A percentile compares a stretch with the other conserved stretches of the same genome.
These are phyloP conservation scores for Dendrocalamus latiflorus DNA, from an alignment of 202 grass and related monocot genomes.

Conservation along the genomic window DNA sequence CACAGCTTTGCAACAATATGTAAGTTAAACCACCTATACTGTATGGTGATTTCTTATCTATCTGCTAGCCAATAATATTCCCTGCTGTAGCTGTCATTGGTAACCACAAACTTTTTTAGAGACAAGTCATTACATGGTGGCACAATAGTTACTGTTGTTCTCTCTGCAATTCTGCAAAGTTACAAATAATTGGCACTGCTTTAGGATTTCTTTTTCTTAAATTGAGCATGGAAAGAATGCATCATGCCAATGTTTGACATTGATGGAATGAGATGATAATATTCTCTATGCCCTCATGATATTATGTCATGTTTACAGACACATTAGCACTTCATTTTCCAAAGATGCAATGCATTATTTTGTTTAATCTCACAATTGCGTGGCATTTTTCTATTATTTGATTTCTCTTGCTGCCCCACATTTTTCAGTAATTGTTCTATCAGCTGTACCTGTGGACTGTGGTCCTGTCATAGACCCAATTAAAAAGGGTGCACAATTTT, in stretches of 20 bases:
- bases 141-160: neutral
- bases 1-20: conserved; percentile 93
- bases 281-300: neutral
- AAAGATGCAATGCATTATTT: neutral
- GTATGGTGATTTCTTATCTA: conserved; percentile 3
- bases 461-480: neutral
- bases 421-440: neutral
- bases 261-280: neutral
- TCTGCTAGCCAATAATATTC: neutral
- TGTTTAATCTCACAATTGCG: neutral
- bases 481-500: neutral
- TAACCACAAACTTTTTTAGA: neutral
- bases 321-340: neutral
- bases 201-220: neutral
- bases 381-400: neutral
- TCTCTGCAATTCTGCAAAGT: neutral
- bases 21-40: conserved; percentile 39
- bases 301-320: neutral
- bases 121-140: neutral
- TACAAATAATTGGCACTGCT: neutral
- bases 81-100: neutral
- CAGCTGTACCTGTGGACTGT: neutral
- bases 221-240: neutral
- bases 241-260: neutral
- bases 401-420: neutral